Base-by-base conservation (phyloP, 257 asterid genomes). In the Ligustrum vulgare region DNA sequence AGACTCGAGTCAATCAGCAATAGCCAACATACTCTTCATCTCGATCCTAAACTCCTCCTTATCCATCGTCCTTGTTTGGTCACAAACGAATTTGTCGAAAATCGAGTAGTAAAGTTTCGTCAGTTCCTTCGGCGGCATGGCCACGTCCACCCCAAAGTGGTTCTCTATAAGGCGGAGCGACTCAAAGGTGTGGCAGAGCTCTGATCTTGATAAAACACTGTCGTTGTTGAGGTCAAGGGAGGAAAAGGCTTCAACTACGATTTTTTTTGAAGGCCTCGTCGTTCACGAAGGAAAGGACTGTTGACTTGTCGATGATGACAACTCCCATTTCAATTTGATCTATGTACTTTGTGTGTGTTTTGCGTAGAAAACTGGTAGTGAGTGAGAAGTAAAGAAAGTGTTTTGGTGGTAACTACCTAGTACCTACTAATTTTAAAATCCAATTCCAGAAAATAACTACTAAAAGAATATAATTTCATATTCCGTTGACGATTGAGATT, bases 131-230 rank as follows among this genome's bases (percentile, higher is more conserved):
- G 97, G 91, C 77, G 96, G 72, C 35, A 92, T 79, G 8, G 84
- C 82, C 23, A 79, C 89, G 78, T 93, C 98, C 35, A 82, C 82
- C 6, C 98, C 97, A 78, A 93, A 93, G 89, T 93, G 92, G 70
- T 86, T 23, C 75, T 93, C 97, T 66, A 87, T 76, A 43, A 93
- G 86, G 15, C 95, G 80, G 45, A 91, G 90, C 9, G 96, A 86
- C 80, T 93, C 96, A 84, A 91, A 91, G 56, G 88, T 91, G 12
- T 84, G 92, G 8, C 98, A 90, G 70, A 91, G 86, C 91, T 93
- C 98, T 49, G 95, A 91, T 15, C 87, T 67, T 12, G 96, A 93
- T 2, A 93, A 58, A n/a, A 91, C 96, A 79, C 97, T 96, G 83
- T 91, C 98, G 79, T 74, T 80, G 89, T 93, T 91, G 72, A 86